Conservation (phyloP, 371 early-diverging fungal species). For the Apophysomyces ossiformis region DNA sequence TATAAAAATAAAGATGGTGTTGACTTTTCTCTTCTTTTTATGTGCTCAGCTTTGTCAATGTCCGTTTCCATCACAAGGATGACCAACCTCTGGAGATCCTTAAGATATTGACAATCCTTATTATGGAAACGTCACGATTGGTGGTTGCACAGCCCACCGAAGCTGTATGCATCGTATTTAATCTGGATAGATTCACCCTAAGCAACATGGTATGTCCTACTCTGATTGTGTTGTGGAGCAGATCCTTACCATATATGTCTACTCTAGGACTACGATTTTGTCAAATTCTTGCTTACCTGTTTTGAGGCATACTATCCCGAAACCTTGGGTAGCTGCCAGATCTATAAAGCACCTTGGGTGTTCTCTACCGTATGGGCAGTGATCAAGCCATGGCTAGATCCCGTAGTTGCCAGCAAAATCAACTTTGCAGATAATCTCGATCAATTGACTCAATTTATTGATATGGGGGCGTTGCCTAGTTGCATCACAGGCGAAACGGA, state of each 20-base stretch:
- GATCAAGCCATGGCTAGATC: slow-evolving; percentile 81
- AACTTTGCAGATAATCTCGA: slow-evolving; percentile 68
- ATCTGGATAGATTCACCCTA: slow-evolving; percentile 80
- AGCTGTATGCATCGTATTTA: slow-evolving; percentile 81
- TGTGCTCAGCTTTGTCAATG: slow-evolving; percentile 59
- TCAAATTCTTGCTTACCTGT: slow-evolving; percentile 80
- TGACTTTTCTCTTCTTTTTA: slow-evolving; percentile 5
- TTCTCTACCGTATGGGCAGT: slow-evolving; percentile 77
- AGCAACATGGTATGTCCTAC: slow-evolving; percentile 70
- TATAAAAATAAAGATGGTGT: not conserved
- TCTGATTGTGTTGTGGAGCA: not conserved
- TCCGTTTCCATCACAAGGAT: slow-evolving; percentile 56
- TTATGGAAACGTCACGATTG: slow-evolving; percentile 85
- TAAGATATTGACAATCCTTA: slow-evolving; percentile 67
- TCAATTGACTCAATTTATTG: slow-evolving; percentile 69
- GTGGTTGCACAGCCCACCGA: slow-evolving; percentile 77
- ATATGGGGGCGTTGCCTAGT: slow-evolving; percentile 34
- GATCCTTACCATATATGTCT: not conserved
- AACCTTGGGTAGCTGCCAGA: slow-evolving; percentile 74
- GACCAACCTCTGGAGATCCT: slow-evolving; percentile 59
- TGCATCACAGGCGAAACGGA: slow-evolving; percentile 33
- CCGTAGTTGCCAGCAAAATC: slow-evolving; percentile 86
- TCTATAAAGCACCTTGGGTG: slow-evolving; percentile 87
- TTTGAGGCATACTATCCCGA: slow-evolving; percentile 93
- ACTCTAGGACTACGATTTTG: slow-evolving; percentile 70